Base-by-base conservation (phyloP, 495 filamentous ascomycete genomes). In the Symbiotaphrina buchneri region DNA sequence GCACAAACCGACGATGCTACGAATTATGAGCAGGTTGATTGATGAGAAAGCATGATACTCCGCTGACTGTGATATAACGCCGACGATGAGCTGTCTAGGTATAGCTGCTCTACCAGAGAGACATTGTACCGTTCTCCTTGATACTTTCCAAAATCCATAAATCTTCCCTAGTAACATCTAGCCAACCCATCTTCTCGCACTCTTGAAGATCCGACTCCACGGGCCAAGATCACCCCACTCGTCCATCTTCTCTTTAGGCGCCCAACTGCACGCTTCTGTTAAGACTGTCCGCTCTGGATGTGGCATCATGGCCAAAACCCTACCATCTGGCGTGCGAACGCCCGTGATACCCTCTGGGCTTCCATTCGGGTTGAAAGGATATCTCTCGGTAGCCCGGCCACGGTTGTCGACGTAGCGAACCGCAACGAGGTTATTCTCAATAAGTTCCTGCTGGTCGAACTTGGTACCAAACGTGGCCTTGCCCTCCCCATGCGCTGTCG, bases 351-450 rank as follows among this genome's bases (percentile, higher is more conserved):
- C 87, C 24, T 66, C 65, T 7, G 79, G 78, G 46, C 75, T 84
- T 19, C 87, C 87, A 48, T 94, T 95, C 10, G 87, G 83, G 55
- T 97, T 97, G 45, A 61, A 76, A 6, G 87, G 87, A 48, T 95
- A 97, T 37, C 56, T 56, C 53, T 78, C 74, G 3, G 87, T 91
- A 2, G 71, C 67, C 29, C 62, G 55, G 16, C 71, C 58, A 18
- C 61, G 49, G 46, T 90, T 92, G 47, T 94, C 79, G 6, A 92
- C 68, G 41, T 84, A 97, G 29, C 78, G 61, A 27, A 95, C 50
- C 2, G 72, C 59, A 3, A 85, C 71, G 15, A 77, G 54, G 6
- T 70, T 61, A 16, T 65, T 58, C 14, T 61, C 11, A 18, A 6
- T 56, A 8, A 84, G 59, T 16, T 70, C 53, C 21, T 71, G 47